Evolutionary conservation across 331 rosid genomes (phyloP).

Genomic region (Acacia pycnantha): DNA sequence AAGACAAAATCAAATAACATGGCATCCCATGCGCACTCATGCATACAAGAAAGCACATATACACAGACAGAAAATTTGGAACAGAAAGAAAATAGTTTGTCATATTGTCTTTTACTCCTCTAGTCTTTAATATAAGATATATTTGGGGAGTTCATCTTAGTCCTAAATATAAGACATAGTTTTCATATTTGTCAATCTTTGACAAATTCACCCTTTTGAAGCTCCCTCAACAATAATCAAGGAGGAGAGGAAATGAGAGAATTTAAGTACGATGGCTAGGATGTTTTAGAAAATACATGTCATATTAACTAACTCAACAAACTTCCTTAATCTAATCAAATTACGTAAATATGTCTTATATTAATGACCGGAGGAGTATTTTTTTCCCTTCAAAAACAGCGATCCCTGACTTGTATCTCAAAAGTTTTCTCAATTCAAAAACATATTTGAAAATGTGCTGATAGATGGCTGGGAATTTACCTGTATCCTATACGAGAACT

Average conservation of each 20-base stretch:
- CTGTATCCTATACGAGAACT: conserved; percentile 90
- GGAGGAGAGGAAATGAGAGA: no score
- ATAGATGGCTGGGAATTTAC: conserved; percentile 38
- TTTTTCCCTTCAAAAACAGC: background rate
- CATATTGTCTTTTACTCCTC: background rate
- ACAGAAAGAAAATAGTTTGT: background rate
- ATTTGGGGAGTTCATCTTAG: no score
- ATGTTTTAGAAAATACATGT: no score
- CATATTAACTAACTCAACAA: no score
- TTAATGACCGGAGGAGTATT: background rate
- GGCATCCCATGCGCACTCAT: background rate
- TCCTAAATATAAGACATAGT: no score
- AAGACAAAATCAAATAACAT: background rate
- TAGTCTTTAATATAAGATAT: no score
- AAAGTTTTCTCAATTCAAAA: conserved; percentile 5
- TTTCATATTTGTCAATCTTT: no score
- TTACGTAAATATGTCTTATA: no score
- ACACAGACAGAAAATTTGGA: background rate
- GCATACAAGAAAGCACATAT: background rate
- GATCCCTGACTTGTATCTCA: background rate
- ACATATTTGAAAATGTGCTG: conserved; percentile 22
- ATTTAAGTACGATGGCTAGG: no score
- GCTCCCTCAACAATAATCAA: no score
- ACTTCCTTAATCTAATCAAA: no score
- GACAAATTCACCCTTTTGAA: no score